phyloP scores from a whole-genome alignment of 1,139 yeast genomes.

The Pichia sp. region DNA sequence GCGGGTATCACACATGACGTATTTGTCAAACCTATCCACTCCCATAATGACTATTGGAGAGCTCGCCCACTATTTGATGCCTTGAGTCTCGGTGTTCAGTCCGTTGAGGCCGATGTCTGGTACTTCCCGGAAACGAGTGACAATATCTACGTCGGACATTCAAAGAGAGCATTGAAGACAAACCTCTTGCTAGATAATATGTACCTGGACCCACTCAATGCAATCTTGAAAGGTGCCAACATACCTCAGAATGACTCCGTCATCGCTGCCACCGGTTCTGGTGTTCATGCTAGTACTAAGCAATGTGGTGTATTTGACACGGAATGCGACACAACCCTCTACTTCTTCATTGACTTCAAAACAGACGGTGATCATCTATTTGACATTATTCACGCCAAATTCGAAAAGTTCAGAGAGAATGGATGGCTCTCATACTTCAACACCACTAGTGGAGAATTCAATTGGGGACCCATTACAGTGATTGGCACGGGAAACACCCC shows the following conservation, averaged over 20 bases:
- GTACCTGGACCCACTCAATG: constrained; percentile 48
- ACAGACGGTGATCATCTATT: constrained; percentile 33
- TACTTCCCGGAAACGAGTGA: constrained; percentile 19
- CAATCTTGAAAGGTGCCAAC: constrained; percentile 35
- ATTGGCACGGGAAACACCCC: constrained; percentile 39
- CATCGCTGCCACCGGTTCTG: too few relatives aligned
- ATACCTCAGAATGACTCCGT: constrained; percentile 8
- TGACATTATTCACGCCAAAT: constrained; percentile 27
- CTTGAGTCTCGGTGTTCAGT: constrained; percentile 46
- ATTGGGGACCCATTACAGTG: constrained; percentile 37
- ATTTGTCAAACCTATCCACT: constrained; percentile 37
- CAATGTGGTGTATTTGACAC: constrained; percentile 40
- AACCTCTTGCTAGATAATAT: constrained; percentile 40
- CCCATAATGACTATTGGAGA: constrained; percentile 78
- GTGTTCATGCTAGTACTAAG: too few relatives aligned
- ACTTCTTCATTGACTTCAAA: constrained; percentile 43
- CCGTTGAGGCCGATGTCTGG: constrained; percentile 75
- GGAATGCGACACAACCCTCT: constrained; percentile 34
- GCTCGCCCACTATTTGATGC: constrained; percentile 56
- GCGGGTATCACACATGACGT: constrained; percentile 19
- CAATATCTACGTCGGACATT: constrained; percentile 64
- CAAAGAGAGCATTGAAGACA: constrained; percentile 37
- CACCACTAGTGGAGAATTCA: constrained; percentile 20
- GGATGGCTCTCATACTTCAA: constrained; percentile 33
- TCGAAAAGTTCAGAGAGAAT: constrained; percentile 30